Base-by-base conservation (phyloP, 2,329 filamentous ascomycete genomes). In the Colletotrichum tofieldiae region DNA sequence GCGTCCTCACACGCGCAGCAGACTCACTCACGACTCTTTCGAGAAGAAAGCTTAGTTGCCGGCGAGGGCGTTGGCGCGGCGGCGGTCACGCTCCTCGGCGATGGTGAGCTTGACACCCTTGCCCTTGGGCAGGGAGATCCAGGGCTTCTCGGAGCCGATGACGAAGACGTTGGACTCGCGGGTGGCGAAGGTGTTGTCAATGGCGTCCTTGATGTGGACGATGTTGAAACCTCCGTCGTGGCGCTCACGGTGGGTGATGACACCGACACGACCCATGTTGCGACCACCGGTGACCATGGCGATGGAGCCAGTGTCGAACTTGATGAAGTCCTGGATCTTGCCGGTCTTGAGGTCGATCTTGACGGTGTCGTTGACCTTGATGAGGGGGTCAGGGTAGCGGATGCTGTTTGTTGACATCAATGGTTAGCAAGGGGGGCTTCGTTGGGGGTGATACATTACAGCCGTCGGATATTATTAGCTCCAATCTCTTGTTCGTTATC, bases 171-270 rank as follows among this genome's bases (percentile, higher is more conserved):
- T 99, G 91, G 89, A 93, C 91, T 99, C 95, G 88, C 96, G 96
- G 84, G 96, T 99, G 83, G 96, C 95, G 88, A 99, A 99, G 84
- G 94, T 94, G 93, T 99, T 99, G 93, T 98, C 96, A 88, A 99
- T 96, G 83, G 95, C 96, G 84, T 99, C 96, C 94, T 99, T 99
- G 88, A 99, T 93, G 91, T 98, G 95, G 86, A 99, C 95, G 83
- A 99, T 97, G 92, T 97, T 97, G 94, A 99, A 99, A 87, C 96
- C 96, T 91, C 96, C 96, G 81, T 99, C 96, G 92, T 99, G 96
- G 82, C 96, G 94, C 92, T 99, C 96, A 91, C 96, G 96, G 92
- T 99, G 95, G 82, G 96, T 98, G 90, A 99, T 97, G 86, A 98
- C 96, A 93, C 96, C 96, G 84, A 99, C 96, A 96, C 96, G 96